phyloP scores from a whole-genome alignment of 2,329 filamentous ascomycete species.

The Mycosphaerella sp. region DNA sequence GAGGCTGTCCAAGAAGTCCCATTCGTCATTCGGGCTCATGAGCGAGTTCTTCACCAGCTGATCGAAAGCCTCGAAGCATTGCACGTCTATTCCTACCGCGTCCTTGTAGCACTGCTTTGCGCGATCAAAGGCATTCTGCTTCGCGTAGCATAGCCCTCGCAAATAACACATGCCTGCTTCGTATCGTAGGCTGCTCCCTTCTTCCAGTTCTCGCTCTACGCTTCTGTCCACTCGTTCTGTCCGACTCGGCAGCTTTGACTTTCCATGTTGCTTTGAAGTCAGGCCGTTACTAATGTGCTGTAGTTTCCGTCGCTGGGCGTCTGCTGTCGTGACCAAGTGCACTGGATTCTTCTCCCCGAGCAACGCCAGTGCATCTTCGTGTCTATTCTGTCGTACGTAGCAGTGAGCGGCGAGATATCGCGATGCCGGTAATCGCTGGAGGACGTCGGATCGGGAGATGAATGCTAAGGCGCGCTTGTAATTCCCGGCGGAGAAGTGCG shows the following conservation, averaged over 20 bases:
- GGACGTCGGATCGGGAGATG: conserved; percentile 74
- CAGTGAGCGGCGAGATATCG: conserved; percentile 91
- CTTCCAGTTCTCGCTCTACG: conserved; percentile 60
- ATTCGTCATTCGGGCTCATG: conserved; percentile 82
- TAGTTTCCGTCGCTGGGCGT: conserved; percentile 62
- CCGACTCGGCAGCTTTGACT: conserved; percentile 34
- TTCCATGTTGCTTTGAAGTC: conserved; percentile 38
- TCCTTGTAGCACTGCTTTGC: conserved; percentile 99
- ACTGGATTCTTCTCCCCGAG: conserved; percentile 92
- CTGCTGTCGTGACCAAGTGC: conserved; percentile 67
- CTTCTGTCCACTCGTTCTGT: conserved; percentile 49
- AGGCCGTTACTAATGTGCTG: conserved; percentile 56
- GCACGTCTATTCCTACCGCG: conserved; percentile 90
- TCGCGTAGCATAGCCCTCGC: conserved; percentile 86
- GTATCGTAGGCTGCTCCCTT: conserved; percentile 69
- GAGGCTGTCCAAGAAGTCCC: conserved; percentile 78
- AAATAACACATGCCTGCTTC: conserved; percentile 98
- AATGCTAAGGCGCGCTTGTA: conserved; percentile 87
- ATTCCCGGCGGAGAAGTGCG: conserved; percentile 92
- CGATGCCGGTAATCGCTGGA: conserved; percentile 75
- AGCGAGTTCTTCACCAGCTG: conserved; percentile 96
- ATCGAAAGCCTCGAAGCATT: conserved; percentile 97
- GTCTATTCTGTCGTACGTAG: conserved; percentile 84
- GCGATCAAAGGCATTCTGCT: conserved; percentile 93
- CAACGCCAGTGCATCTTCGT: conserved; percentile 77